phyloP scores from a whole-genome alignment of 1,139 yeast genomes.

The Tardiomyces depauwii region DNA sequence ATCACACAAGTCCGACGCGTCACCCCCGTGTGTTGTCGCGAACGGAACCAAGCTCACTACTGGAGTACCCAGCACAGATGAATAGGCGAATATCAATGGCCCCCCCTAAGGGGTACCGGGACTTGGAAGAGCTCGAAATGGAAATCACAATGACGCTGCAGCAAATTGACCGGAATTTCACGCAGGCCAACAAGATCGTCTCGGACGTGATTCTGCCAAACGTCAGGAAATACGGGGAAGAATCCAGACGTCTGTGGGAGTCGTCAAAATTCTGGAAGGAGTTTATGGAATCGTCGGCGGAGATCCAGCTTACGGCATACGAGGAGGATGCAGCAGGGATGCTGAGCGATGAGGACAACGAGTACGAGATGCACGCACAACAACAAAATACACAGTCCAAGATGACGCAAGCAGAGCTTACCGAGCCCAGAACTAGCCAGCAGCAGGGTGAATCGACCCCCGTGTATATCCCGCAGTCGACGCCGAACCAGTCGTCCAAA shows the following conservation, averaged over 20 bases:
- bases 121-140: slow-evolving; percentile 67
- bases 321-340: slow-evolving; percentile 31
- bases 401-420: too few relatives aligned
- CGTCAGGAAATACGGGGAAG: slow-evolving; percentile 44
- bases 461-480: not conserved
- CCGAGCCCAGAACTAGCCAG: slow-evolving; percentile 3
- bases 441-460: not conserved
- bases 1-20: too few relatives aligned
- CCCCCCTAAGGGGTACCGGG: slow-evolving; percentile 21
- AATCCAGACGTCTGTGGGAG: slow-evolving; percentile 46
- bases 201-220: slow-evolving; percentile 53
- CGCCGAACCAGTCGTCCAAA: not conserved
- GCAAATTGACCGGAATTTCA: slow-evolving; percentile 63
- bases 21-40: too few relatives aligned
- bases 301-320: slow-evolving; percentile 49
- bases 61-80: not conserved
- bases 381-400: not conserved
- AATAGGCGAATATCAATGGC: slow-evolving; percentile 19
- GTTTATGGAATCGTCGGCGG: slow-evolving; percentile 66
- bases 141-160: slow-evolving; percentile 70
- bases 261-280: slow-evolving; percentile 59
- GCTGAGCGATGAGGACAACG: slow-evolving; percentile 8
- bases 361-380: not conserved
- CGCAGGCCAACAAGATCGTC: slow-evolving; percentile 51
- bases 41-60: too few relatives aligned